Conservation (phyloP, 2,329 filamentous ascomycete species). For the Phaeosphaeriaceae sp. region DNA sequence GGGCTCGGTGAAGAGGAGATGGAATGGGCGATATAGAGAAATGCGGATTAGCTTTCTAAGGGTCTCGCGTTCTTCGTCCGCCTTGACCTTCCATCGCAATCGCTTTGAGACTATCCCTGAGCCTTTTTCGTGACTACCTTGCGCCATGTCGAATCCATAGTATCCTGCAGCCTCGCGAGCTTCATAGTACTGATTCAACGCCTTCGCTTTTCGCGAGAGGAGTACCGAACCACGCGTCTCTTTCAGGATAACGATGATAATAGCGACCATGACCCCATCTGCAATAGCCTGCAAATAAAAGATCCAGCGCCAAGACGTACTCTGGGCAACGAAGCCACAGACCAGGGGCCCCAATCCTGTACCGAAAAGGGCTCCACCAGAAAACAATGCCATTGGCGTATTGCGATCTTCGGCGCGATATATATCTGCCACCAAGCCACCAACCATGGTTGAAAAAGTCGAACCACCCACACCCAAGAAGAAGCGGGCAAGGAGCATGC, state of each 20-base stretch:
- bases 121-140: conserved; percentile 18
- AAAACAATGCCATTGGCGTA: conserved; percentile 88
- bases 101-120: conserved; percentile 55
- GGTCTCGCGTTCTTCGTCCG: conserved; percentile 76
- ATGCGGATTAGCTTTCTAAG: conserved; percentile 73
- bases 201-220: conserved; percentile 74
- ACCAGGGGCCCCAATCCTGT: conserved; percentile 81
- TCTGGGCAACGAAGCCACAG: conserved; percentile 70
- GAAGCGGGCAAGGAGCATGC: conserved; percentile 78
- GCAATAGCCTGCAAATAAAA: conserved; percentile 85
- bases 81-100: conserved; percentile 79
- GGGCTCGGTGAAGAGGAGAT: conserved; percentile 75
- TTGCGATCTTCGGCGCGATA: conserved; percentile 81
- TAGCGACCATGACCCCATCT: conserved; percentile 66
- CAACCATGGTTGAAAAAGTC: conserved; percentile 85
- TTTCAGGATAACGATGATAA: conserved; percentile 73
- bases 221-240: conserved; percentile 85
- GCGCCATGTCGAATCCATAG: conserved; percentile 62
- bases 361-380: conserved; percentile 77
- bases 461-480: conserved; percentile 78
- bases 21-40: conserved; percentile 79
- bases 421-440: conserved; percentile 88
- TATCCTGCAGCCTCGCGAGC: conserved; percentile 70
- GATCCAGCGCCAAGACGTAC: conserved; percentile 80
- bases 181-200: conserved; percentile 81